Percentiles rank a stretch among this genome's conserved stretches.
phyloP scores from a whole-genome alignment of 495 filamentous ascomycete genomes.

The Aspergillus coremiiformis region DNA sequence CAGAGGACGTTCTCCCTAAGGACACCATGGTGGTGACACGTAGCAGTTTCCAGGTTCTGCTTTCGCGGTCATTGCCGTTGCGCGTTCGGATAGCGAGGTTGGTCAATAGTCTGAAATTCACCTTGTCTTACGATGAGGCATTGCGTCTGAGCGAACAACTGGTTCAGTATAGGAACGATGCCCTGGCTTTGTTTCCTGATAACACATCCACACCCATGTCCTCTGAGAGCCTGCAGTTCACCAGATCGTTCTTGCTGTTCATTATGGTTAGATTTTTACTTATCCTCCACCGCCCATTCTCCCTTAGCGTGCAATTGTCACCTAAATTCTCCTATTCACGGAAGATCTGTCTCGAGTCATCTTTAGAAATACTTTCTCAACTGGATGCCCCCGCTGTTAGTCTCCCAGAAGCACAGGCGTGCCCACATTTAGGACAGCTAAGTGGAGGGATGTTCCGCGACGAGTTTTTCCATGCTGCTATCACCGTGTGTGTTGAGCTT shows the following conservation, averaged over 20 bases:
- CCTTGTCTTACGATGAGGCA: slow-evolving; percentile 45
- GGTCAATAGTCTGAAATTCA: slow-evolving; percentile 42
- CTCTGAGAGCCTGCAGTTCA: slow-evolving; percentile 24
- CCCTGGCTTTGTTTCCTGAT: slow-evolving; percentile 21
- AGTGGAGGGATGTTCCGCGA: slow-evolving; percentile 34
- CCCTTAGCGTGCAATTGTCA: slow-evolving; percentile 38
- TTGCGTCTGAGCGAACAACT: slow-evolving; percentile 41
- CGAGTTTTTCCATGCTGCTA: slow-evolving; percentile 32
- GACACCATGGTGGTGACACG: slow-evolving; percentile 34
- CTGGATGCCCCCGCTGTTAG: slow-evolving; percentile 24
- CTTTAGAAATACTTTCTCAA: slow-evolving; percentile 42
- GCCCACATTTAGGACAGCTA: slow-evolving; percentile 29
- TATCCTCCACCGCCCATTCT: slow-evolving; percentile 47
- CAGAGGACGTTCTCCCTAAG: slow-evolving; percentile 22
- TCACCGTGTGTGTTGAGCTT: slow-evolving; percentile 33
- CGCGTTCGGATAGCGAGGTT: slow-evolving; percentile 44
- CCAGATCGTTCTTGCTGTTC: slow-evolving; percentile 32
- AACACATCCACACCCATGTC: slow-evolving; percentile 16
- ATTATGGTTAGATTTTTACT: slow-evolving; percentile 47
- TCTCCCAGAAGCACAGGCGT: slow-evolving; percentile 8
- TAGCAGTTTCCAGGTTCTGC: slow-evolving; percentile 45
- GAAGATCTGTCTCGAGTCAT: slow-evolving; percentile 46
- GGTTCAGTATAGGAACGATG: slow-evolving; percentile 25
- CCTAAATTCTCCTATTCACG: slow-evolving; percentile 51
- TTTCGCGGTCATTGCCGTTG: slow-evolving; percentile 40